These are phyloP conservation scores for Diplogelasinospora grovesii DNA, from an alignment of 495 filamentous ascomycete species.

Conservation along the genomic window DNA sequence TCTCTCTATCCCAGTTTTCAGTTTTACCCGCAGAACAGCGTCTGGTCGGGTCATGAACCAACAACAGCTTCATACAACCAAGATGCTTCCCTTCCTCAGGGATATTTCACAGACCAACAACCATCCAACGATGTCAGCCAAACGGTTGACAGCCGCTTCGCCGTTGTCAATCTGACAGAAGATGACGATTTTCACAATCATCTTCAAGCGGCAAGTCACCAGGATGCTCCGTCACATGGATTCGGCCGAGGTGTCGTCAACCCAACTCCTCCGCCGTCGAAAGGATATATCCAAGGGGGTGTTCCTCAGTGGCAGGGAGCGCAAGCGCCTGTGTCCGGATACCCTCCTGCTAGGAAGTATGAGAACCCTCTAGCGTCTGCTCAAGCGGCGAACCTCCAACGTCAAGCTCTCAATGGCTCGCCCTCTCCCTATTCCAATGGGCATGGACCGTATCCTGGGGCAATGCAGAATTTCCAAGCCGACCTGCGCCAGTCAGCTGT, in stretches of 20 bases:
- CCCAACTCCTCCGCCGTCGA: constrained; percentile 1
- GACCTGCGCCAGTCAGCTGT: constrained; percentile 10
- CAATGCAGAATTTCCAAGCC: constrained; percentile 9
- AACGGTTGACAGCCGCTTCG: constrained; percentile 16
- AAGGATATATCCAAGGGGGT: constrained; percentile 12
- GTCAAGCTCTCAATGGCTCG: constrained; percentile 9
- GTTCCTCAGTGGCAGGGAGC: constrained; percentile 19
- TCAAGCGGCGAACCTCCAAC: constrained; percentile 11
- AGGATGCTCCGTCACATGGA: constrained; percentile 10
- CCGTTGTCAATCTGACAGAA: constrained; percentile 13
- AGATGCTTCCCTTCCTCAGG: constrained; percentile 9
- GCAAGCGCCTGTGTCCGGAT: constrained; percentile 8
- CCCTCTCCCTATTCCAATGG: constrained; percentile 7
- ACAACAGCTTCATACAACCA: constrained; percentile 13
- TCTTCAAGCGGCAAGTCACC: constrained; percentile 7
- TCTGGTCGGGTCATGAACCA: constrained; percentile 15
- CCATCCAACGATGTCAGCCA: constrained; percentile 9
- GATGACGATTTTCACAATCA: constrained; percentile 9
- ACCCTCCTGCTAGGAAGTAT: constrained; percentile 14
- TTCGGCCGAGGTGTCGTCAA: constrained; percentile 10
- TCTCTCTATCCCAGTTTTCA: constrained; percentile 14
- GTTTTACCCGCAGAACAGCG: constrained; percentile 12
- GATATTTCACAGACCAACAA: constrained; percentile 14
- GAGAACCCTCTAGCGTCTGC: constrained; percentile 18
- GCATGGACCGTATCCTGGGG: constrained; percentile 3